Evolutionary conservation across 139 green algal genomes (phyloP), one percentile per base, ranked within the genome.

Genomic region (Parachlorella kessleri): DNA sequence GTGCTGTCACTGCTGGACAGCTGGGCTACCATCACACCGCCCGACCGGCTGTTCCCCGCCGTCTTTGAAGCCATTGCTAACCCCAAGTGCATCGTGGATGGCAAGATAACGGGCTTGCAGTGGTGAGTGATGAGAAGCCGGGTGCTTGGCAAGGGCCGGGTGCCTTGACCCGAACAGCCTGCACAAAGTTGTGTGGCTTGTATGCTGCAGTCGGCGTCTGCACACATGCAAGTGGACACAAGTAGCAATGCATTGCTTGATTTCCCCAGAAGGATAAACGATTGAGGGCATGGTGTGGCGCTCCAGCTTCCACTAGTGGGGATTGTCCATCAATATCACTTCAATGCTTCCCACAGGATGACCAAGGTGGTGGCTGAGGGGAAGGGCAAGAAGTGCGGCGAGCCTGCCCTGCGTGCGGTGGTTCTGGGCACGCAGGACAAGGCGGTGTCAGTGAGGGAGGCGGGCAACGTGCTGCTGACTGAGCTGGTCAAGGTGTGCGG

Each of bases 1-100:
- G 94, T 95, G 38, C 70, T 94, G 36, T 86, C 90, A 41, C 87
- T 95, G 81, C 81, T 98, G 73, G 90, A 94, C n/a, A 85, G 90
- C 32, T 98, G 94, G 94, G 68, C 81, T 23, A 72, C 41, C n/a
- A 87, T 90, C 3, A 79, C 82, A 0, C 39, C 74, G 4, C 6
- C 73, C 1, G 87, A 92, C 67, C 75, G 72, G 10, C 81, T 94
- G 6, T 79, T 94, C 39, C 76, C 90, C 0, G 76, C 93, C 6
- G 70, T 95, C 6, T 65, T 81, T 6, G 89, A 94, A 55, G 75
- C 85, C 0, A 71, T 94, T 40, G 54, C 66, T 8, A 88, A 86
- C 55, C 80, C 92, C 39, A 97, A 97, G 78, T 87, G 83, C 55
- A 73, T 65, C 3, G 76, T 78, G 4, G 94, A 98, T 28, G 94